These are phyloP conservation scores for Diphasiastrum complanatum DNA, from an alignment of 83 land plant genomes.

Conservation along the genomic window DNA sequence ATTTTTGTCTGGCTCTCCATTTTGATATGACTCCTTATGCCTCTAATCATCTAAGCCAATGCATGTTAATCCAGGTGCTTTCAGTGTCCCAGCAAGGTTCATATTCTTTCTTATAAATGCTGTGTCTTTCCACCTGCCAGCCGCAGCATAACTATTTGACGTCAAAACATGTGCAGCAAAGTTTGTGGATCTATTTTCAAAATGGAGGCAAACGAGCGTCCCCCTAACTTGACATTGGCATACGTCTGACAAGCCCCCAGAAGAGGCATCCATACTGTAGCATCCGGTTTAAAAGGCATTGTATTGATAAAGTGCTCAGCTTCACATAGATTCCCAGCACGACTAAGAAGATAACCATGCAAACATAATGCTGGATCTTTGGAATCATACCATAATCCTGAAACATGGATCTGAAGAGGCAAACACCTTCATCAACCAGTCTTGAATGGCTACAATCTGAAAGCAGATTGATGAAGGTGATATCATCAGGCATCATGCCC, in stretches of 20 bases:
- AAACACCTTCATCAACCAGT: slow-evolving; percentile 17
- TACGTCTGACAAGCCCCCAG: slow-evolving; percentile 27
- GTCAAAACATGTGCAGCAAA: no score
- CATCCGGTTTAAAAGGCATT: slow-evolving; percentile 31
- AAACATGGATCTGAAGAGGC: slow-evolving; percentile 20
- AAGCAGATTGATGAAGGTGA: slow-evolving; percentile 30
- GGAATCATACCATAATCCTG: slow-evolving; percentile 15
- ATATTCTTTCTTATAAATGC: no score
- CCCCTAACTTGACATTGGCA: slow-evolving; percentile 24
- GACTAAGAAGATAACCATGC: slow-evolving; percentile 38
- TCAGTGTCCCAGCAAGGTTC: no score
- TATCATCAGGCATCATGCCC: slow-evolving; percentile 9
- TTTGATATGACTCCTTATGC: no score
- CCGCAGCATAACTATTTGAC: no score
- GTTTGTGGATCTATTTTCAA: no score
- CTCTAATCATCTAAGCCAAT: no score
- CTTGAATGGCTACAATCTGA: slow-evolving; percentile 35
- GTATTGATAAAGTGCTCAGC: slow-evolving; percentile 18
- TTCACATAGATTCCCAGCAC: slow-evolving; percentile 24
- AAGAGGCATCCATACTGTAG: slow-evolving; percentile 25
- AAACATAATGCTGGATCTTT: slow-evolving; percentile 27
- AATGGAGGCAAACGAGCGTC: background rate
- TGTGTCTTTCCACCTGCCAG: no score
- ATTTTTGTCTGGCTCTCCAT: no score
- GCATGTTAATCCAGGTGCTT: no score